Evolutionary conservation across 148 eudicot genomes (phyloP), one percentile per base, ranked within the genome.

Genomic region (Arctostaphylos glauca): DNA sequence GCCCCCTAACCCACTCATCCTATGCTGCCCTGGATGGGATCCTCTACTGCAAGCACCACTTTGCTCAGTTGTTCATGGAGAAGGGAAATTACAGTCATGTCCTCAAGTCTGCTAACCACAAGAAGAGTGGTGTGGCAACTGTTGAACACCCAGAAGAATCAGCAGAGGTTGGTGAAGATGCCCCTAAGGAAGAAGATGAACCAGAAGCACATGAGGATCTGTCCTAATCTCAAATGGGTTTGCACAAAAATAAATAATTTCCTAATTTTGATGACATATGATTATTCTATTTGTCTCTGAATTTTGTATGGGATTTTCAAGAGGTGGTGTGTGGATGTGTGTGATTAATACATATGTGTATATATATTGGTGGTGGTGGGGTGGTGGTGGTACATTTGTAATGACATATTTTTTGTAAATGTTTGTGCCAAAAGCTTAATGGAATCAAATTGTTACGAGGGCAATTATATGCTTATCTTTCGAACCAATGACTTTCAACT

Each of bases 21-120:
- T 97, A 97, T 54, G 99, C 99, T 66, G 88, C 98, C 19, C 89
- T 97, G 15, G 95, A 97, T 79, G 99, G 99, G 2, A 81, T 97
- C 71, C 92, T 94, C 44, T 97, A 97, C 78, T 97, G 99, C 82
- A 97, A 82, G 83, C 88, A 86, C 84, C 99, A 97, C 80, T 97
- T 94, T 77, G 94, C 91, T 12, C 99, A 97, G 82, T 89, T 94
- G 21, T 97, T 97, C 85, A 90, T 91, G 98, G 99, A 94, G 89
- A 97, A 97, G 23, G 99, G 99, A 21, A 90, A 75, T 55, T 97
- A 89, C 80, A 86, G 56, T 41, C 99, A 97, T 76, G 94, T 97
- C 64, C 90, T 92, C 54, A 82, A 90, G 82, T 92, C 97, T 14
- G 98, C 98, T 16, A 81, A 76, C 53, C 81, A 89, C 46, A 89